These are phyloP conservation scores for Trichopus zeylanicus DNA, from an alignment of 116 monocot species.

Conservation along the genomic window DNA sequence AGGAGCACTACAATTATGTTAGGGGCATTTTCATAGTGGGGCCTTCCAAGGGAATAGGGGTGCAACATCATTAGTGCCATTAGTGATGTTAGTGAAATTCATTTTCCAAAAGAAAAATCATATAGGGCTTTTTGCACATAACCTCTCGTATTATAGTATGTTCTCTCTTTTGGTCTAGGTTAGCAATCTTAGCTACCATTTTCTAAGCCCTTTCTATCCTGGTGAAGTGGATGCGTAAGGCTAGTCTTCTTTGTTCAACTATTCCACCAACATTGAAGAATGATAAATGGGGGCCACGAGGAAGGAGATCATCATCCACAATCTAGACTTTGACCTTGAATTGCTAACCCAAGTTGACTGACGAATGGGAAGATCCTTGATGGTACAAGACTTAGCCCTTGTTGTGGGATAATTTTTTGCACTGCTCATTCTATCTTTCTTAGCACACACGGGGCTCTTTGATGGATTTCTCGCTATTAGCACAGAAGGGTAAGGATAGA, in stretches of 20 bases:
- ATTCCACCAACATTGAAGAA: background rate
- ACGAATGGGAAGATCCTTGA: background rate
- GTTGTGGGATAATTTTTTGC: background rate
- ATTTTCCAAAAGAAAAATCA: no score
- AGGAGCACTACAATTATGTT: no score
- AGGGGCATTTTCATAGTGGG: no score
- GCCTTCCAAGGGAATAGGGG: no score
- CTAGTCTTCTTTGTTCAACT: background rate
- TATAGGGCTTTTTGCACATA: constrained; percentile 6
- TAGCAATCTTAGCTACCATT: background rate
- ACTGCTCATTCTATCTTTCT: background rate
- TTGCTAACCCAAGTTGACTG: background rate
- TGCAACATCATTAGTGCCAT: no score
- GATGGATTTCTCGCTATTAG: background rate
- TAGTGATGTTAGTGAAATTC: no score
- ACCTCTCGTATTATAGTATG: background rate
- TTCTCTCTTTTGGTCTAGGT: background rate
- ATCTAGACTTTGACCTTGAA: background rate
- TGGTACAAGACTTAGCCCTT: background rate
- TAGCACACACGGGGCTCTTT: background rate
- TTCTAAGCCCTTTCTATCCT: background rate
- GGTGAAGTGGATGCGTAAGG: background rate
- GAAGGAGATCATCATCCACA: background rate
- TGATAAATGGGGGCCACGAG: background rate
- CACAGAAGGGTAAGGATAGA: background rate